A percentile compares a stretch with the other conserved stretches of the same genome.
Conservation (phyloP, 345 rosid species). For the Heritiera littoralis region DNA sequence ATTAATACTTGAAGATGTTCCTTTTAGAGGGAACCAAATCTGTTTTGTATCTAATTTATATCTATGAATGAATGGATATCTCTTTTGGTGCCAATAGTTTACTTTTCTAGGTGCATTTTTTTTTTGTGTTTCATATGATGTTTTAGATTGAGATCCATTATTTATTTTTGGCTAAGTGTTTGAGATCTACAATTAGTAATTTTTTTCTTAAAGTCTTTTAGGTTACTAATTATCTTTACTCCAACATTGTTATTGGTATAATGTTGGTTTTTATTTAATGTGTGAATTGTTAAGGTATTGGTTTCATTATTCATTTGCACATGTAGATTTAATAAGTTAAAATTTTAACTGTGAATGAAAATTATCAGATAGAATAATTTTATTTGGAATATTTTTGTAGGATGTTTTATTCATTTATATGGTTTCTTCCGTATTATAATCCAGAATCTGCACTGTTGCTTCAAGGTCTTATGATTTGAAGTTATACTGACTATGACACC, state of each 20-base stretch:
- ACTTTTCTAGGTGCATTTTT: constrained; percentile 23
- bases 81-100: constrained; percentile 22
- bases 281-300: constrained; percentile 22
- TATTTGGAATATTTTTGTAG: no score
- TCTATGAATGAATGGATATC: constrained; percentile 19
- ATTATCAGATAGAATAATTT: no score
- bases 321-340: constrained; percentile 9
- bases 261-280: constrained; percentile 21
- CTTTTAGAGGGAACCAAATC: constrained; percentile 48
- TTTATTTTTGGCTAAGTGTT: constrained; percentile 21
- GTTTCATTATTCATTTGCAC: constrained; percentile 27
- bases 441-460: no score
- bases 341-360: no score
- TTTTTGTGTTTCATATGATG: constrained; percentile 7
- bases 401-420: no score
- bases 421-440: no score
- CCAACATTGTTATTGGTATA: background rate
- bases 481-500: constrained; percentile 5
- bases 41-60: constrained; percentile 29
- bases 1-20: constrained; percentile 26
- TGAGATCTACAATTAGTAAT: no score
- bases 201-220: background rate
- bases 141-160: constrained; percentile 39
- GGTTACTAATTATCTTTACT: background rate
- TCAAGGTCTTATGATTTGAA: no score